Evolutionary conservation across 805 yeast genomes (phyloP).

Genomic region (Diddensiella transvaalensis): DNA sequence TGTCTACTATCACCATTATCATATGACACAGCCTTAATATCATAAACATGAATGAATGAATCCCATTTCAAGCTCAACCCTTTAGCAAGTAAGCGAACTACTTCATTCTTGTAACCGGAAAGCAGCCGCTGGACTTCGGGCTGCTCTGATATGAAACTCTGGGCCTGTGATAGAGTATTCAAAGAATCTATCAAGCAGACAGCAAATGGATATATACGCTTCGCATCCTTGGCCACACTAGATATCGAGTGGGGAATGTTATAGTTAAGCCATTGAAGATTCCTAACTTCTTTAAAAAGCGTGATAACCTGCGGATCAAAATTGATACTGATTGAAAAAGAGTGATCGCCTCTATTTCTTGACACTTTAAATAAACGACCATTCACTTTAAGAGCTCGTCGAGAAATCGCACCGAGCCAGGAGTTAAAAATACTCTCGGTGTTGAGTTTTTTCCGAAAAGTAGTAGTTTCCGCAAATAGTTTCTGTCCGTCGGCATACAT

Average conservation of each 20-base stretch:
- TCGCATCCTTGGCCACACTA: constrained; percentile 46
- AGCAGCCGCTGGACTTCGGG: constrained; percentile 38
- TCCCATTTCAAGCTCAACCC: constrained; percentile 52
- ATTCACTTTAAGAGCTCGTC: constrained; percentile 22
- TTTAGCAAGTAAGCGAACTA: constrained; percentile 27
- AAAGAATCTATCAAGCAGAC: constrained; percentile 51
- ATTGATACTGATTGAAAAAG: constrained; percentile 42
- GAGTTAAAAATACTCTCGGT: constrained; percentile 38
- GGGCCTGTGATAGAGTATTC: constrained; percentile 36
- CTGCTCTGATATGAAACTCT: constrained; percentile 35
- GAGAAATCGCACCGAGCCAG: constrained; percentile 45
- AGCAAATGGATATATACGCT: constrained; percentile 56
- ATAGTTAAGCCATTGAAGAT: constrained; percentile 47
- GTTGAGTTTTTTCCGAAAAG: constrained; percentile 46
- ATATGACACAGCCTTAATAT: constrained; percentile 34
- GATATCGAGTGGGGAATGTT: constrained; percentile 54
- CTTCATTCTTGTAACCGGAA: constrained; percentile 18
- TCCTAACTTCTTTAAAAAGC: constrained; percentile 52
- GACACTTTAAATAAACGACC: constrained; percentile 42
- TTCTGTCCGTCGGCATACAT: constrained; percentile 63
- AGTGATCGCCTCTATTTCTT: constrained; percentile 25
- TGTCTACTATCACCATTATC: constrained; percentile 32
- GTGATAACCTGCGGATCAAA: constrained; percentile 45
- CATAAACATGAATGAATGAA: constrained; percentile 46
- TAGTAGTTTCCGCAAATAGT: constrained; percentile 48